Conservation (phyloP, 208 protist species). For the Naegleria lovaniensis region DNA sequence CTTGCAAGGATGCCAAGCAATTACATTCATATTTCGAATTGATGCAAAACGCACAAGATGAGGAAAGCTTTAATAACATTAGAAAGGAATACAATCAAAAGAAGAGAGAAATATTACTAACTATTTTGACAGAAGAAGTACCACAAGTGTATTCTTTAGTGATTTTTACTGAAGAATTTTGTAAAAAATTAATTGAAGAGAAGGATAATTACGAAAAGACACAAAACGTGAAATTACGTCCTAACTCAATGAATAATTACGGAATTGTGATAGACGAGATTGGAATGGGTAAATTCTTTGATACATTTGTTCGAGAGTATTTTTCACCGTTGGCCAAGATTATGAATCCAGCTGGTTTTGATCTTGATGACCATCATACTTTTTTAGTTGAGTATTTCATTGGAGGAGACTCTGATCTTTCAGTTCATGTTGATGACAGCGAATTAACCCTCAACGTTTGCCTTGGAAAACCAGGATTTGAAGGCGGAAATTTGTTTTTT, state of each 20-base stretch:
- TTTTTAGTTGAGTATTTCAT: constrained; percentile 34
- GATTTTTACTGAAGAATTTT: constrained; percentile 33
- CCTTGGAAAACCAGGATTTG: constrained; percentile 33
- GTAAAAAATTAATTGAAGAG: constrained; percentile 32
- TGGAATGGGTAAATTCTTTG: constrained; percentile 26
- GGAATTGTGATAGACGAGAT: constrained; percentile 34
- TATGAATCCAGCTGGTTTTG: neutral
- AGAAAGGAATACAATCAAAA: neutral
- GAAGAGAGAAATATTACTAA: neutral
- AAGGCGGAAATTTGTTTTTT: constrained; percentile 34
- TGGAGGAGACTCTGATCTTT: constrained; percentile 27
- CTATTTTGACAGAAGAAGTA: neutral
- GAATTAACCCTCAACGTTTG: constrained; percentile 39
- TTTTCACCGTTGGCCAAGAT: neutral
- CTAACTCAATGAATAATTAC: constrained; percentile 44
- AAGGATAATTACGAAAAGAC: neutral
- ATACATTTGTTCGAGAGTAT: neutral
- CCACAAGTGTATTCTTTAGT: constrained; percentile 9
- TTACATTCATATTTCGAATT: neutral
- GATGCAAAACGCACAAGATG: neutral
- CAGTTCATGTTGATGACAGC: constrained; percentile 37
- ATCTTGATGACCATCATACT: constrained; percentile 29
- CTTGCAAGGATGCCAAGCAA: neutral
- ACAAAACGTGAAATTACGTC: constrained; percentile 7
- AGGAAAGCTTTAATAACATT: neutral